phyloP scores from a whole-genome alignment of 768 basidiomycete species.

The Pleurotus giganteus region DNA sequence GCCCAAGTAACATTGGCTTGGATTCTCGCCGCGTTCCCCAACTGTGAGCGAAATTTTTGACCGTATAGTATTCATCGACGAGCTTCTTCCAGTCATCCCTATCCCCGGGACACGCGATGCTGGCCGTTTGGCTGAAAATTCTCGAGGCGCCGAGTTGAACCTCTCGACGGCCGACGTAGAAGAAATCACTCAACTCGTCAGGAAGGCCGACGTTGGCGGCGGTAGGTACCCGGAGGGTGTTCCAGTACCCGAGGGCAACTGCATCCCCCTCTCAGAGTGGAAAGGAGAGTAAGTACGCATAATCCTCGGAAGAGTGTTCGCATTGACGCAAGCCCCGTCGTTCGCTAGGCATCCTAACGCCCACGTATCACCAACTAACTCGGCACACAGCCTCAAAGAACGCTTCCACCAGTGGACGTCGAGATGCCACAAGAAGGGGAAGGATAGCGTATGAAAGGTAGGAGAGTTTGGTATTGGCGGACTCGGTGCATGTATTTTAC shows the following conservation, averaged over 20 bases:
- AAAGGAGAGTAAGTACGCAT: conserved; percentile 11
- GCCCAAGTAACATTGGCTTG: conserved; percentile 25
- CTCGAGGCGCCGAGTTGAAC: conserved; percentile 15
- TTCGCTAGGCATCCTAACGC: too few species aligned
- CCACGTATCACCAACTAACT: too few species aligned
- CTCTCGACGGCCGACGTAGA: conserved; percentile 18
- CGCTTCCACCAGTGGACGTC: too few species aligned
- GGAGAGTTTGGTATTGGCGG: too few species aligned
- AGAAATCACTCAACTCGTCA: conserved; percentile 19
- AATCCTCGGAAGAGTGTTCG: too few species aligned
- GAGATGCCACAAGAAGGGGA: too few species aligned
- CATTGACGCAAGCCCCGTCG: too few species aligned
- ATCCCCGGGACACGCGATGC: conserved; percentile 22
- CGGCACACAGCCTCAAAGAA: too few species aligned
- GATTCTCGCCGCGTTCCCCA: conserved; percentile 19
- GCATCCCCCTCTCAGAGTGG: conserved; percentile 19
- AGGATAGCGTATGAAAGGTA: too few species aligned
- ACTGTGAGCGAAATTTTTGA: too few species aligned
- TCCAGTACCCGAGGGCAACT: conserved; percentile 15
- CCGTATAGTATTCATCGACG: too few species aligned
- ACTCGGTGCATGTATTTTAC: too few species aligned
- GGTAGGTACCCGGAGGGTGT: conserved; percentile 17
- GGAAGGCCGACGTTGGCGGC: conserved; percentile 20
- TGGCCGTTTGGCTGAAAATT: conserved; percentile 21
- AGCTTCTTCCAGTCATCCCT: conserved; percentile 19